Conservation (phyloP, 2,329 filamentous ascomycete species). For the Huntiella abstrusa region DNA sequence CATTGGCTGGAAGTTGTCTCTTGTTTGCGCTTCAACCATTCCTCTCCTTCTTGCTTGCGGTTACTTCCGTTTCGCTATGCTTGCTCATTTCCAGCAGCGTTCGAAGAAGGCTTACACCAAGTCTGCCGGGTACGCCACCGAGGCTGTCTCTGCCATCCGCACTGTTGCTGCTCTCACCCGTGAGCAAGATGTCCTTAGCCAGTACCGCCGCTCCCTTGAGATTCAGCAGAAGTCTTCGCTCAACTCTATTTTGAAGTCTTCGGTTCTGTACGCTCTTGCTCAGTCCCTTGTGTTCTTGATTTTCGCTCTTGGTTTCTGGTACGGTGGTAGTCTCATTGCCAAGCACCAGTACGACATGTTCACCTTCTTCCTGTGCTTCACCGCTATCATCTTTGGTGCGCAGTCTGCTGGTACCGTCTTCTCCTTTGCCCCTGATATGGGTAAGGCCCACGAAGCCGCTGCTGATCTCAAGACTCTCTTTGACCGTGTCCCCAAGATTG, state of each 20-base stretch:
- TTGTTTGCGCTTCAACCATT: slow-evolving; percentile 64
- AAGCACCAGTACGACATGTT: slow-evolving; percentile 55
- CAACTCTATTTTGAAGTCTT: slow-evolving; percentile 57
- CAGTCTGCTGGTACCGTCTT: slow-evolving; percentile 84
- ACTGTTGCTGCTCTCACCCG: slow-evolving; percentile 83
- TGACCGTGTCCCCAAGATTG: slow-evolving; percentile 63
- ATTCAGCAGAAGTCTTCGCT: slow-evolving; percentile 49
- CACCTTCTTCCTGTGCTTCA: slow-evolving; percentile 85
- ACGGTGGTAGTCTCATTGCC: slow-evolving; percentile 60
- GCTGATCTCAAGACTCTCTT: slow-evolving; percentile 65
- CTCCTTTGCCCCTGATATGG: slow-evolving; percentile 80
- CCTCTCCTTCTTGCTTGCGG: slow-evolving; percentile 62
- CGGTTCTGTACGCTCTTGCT: slow-evolving; percentile 61
- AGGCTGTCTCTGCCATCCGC: slow-evolving; percentile 83
- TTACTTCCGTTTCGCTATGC: slow-evolving; percentile 75
- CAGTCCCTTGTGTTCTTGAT: slow-evolving; percentile 72
- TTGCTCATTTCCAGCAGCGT: slow-evolving; percentile 59
- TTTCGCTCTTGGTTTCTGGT: slow-evolving; percentile 84
- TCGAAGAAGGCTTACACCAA: slow-evolving; percentile 63
- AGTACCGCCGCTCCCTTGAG: slow-evolving; percentile 51
- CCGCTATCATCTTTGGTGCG: slow-evolving; percentile 72
- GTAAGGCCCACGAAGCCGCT: slow-evolving; percentile 75
- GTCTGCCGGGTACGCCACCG: slow-evolving; percentile 75
- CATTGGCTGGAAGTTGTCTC: slow-evolving; percentile 72
- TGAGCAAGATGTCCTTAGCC: slow-evolving; percentile 57